Base-by-base conservation (phyloP, 257 asterid genomes). In the Solanum chaucha region DNA sequence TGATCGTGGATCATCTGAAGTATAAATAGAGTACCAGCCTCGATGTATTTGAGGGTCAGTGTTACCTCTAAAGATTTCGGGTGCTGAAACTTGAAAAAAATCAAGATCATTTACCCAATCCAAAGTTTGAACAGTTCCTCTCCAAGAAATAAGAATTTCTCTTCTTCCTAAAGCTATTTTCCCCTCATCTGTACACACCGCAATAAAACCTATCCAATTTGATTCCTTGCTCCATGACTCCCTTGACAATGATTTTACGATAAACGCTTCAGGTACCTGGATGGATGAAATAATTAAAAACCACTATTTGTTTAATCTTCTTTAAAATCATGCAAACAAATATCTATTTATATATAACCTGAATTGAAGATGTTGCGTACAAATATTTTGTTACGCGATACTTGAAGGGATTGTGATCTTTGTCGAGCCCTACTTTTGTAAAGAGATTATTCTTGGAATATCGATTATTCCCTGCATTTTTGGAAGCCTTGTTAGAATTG, bases 191-290 rank as follows among this genome's bases (percentile, higher is more conserved):
- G 78, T 71, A 34, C 13, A 19, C 78, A 71, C 95, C 5, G 94
- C 94, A 3, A 93, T 91, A 59, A 85, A 92, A 20, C 93, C 95
- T 17, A 92, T 92, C 93, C 93, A 92, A 34, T 93, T 92, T 4
- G 93, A 89, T 36, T 91, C 91, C 87, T 68, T 72, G 84, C 61
- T 78, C 84, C 72, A 71, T 7, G 92, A 95, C 44, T 71, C 78
- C 78, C 78, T 71, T 71, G 78, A 71, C 13, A 32, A 32, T 71
- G 78, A 71, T 71, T 71, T 71, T 32, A 71, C 22, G 12, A 71
- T 71, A 71, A 71, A 71, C 13, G 78, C 78, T 32, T 71, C 78
- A 71, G 78, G 78, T 32, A 71, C 78, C 78, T 71, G 24, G 1
- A 30, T 30, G 35, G 8, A n/a, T 68, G 17, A 15, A 28, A 9